Conservation (phyloP, 2,329 filamentous ascomycete species). For the Ceratocystis smalleyi region DNA sequence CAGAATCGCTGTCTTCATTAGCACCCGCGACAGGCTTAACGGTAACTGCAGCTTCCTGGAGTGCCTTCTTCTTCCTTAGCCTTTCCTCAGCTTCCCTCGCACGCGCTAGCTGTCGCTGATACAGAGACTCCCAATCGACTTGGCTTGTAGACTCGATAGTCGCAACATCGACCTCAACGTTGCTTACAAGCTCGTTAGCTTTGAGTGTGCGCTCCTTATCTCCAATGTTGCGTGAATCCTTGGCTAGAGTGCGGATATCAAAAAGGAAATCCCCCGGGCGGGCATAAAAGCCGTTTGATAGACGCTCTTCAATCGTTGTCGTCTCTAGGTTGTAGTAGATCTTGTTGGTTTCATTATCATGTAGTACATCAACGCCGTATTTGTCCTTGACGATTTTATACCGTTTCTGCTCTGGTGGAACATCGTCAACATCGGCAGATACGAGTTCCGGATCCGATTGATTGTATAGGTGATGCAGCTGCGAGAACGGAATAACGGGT, state of each 20-base stretch:
- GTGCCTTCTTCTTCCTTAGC: constrained; percentile 40
- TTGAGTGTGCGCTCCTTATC: constrained; percentile 72
- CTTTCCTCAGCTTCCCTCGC: constrained; percentile 44
- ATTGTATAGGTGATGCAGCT: constrained; percentile 68
- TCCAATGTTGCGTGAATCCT: constrained; percentile 68
- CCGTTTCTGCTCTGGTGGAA: constrained; percentile 44
- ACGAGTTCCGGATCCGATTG: constrained; percentile 63
- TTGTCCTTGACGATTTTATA: constrained; percentile 69
- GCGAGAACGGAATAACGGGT: constrained; percentile 56
- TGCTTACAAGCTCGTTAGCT: constrained; percentile 79
- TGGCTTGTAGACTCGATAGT: constrained; percentile 53
- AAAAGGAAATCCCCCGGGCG: constrained; percentile 76
- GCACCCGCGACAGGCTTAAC: background rate
- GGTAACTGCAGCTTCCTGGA: background rate
- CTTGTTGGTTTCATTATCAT: constrained; percentile 60
- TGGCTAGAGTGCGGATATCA: constrained; percentile 71
- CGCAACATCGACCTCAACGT: constrained; percentile 85
- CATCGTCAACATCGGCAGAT: constrained; percentile 38
- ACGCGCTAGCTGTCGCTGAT: constrained; percentile 54
- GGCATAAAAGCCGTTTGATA: constrained; percentile 93
- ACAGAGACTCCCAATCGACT: constrained; percentile 69
- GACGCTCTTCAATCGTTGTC: constrained; percentile 82
- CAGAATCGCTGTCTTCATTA: constrained; percentile 35
- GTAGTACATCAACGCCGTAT: constrained; percentile 59
- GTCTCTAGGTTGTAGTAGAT: constrained; percentile 94